Base-by-base conservation (phyloP, 2,329 filamentous ascomycete species). In the Dactylellina drechsleri region DNA sequence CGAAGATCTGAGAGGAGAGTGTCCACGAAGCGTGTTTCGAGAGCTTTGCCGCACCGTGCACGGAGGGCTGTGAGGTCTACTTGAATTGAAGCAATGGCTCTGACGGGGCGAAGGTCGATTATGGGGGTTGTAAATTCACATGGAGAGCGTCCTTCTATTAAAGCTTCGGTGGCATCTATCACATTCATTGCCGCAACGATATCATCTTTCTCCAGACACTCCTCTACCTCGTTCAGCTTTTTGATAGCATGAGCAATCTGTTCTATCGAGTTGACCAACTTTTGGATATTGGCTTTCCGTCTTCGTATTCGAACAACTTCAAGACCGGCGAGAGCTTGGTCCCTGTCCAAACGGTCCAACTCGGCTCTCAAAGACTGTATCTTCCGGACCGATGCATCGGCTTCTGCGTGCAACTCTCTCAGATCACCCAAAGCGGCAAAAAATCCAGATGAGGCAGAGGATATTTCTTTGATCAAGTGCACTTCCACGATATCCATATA, bases 401-500 rank as follows among this genome's bases (percentile, higher is more conserved):
- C 93, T 82, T 99, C 95, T 0, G 90, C 90, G 81, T 99, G 94
- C 10, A 99, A 84, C 80, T 97, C 92, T 77, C 92, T 91, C 40
- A 99, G 84, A 0, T 93, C 96, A 0, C 95, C 94, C 0, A 99
- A 84, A 0, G 95, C 95, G 0, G 93, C 93, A 80, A 99, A 99
- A 82, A 99, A 99, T 0, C 94, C 97, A 0, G 92, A 93, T 0
- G 95, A 98, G 0, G 95, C 95, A 0, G 92, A 93, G 1, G 94
- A 98, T 77, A 99, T 99, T 0, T 93, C 97, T 36, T 92, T 92
- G 79, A 99, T 97, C 6, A 99, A 85, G 81, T 99, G 95, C 65
- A 99, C 92, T 81, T 99, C 95, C 20, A 99, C 93, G 0, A 95
- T 99, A 81, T 99, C 95, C 93, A 99, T 97, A 82, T 99, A 99